A percentile compares a stretch with the other conserved stretches of the same genome.
These are phyloP conservation scores for Nigrospora sphaerica DNA, from an alignment of 2,329 filamentous ascomycete genomes.

Conservation along the genomic window DNA sequence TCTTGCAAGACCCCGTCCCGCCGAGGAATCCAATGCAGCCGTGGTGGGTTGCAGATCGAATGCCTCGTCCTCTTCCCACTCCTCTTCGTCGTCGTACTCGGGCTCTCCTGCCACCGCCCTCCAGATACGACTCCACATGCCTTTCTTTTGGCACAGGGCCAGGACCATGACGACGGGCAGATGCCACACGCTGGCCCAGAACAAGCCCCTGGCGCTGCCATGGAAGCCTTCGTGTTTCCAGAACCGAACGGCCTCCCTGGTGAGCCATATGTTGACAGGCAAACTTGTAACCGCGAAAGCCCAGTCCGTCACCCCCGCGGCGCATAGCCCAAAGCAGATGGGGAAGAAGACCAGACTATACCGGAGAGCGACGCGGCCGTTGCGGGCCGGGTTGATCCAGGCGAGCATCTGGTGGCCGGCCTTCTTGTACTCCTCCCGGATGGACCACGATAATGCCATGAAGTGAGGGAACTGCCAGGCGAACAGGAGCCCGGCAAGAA, in stretches of 20 bases:
- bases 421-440: slow-evolving; percentile 79
- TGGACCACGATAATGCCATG: slow-evolving; percentile 84
- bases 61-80: slow-evolving; percentile 48
- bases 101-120: slow-evolving; percentile 54
- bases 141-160: slow-evolving; percentile 89
- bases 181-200: slow-evolving; percentile 98
- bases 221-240: slow-evolving; percentile 71
- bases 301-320: slow-evolving; percentile 75
- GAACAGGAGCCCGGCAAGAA: slow-evolving; percentile 77
- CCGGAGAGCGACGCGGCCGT: slow-evolving; percentile 78
- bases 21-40: no score
- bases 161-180: slow-evolving; percentile 83
- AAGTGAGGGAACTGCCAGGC: slow-evolving; percentile 99
- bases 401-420: slow-evolving; percentile 67
- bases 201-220: slow-evolving; percentile 75
- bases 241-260: slow-evolving; percentile 71
- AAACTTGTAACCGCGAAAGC: slow-evolving; percentile 75
- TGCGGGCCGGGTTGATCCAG: slow-evolving; percentile 81
- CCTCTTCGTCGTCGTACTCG: slow-evolving; percentile 44
- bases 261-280: slow-evolving; percentile 80
- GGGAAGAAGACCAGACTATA: slow-evolving; percentile 85
- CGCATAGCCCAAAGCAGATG: slow-evolving; percentile 74
- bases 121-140: slow-evolving; percentile 81
- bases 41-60: no score
- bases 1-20: no score